Conservation (phyloP, 345 rosid species). For the Gossypium turneri region DNA sequence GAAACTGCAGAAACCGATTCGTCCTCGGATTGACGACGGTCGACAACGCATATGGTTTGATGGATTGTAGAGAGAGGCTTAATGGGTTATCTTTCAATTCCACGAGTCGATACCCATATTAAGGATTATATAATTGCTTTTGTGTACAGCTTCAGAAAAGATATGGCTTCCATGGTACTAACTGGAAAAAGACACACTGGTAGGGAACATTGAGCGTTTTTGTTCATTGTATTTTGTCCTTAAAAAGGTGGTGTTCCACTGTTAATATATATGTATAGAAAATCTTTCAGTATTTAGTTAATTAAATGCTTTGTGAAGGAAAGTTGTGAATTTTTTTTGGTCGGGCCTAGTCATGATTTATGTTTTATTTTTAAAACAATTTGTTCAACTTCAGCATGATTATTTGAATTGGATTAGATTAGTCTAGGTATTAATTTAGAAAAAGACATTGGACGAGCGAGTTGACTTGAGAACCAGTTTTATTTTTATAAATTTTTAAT, state of each 20-base stretch:
- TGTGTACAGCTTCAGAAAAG: constrained; percentile 19
- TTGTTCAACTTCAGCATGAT: no score
- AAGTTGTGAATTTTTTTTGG: no score
- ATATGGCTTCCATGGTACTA: neutral
- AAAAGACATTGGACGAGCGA: no score
- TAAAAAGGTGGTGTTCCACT: constrained; percentile 6
- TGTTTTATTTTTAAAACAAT: no score
- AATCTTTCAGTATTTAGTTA: neutral
- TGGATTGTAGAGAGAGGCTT: constrained; percentile 11
- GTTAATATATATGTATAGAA: constrained; percentile 25
- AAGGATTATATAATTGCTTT: neutral
- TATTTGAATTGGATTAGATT: no score
- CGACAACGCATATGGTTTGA: neutral
- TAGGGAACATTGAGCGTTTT: constrained; percentile 1
- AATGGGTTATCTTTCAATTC: neutral
- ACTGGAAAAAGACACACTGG: constrained; percentile 17
- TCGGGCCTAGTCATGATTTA: no score
- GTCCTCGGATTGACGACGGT: constrained; percentile 34
- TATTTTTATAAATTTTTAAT: no score
- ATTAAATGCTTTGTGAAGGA: no score
- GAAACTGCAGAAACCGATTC: constrained; percentile 62
- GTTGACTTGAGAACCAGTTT: no score
- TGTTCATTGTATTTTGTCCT: constrained; percentile 8
- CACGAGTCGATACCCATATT: neutral
- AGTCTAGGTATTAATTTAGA: no score